Evolutionary conservation across 2,329 filamentous ascomycete genomes (phyloP), one percentile per base, ranked within the genome.

Genomic region (Fusarium abutilonis): DNA sequence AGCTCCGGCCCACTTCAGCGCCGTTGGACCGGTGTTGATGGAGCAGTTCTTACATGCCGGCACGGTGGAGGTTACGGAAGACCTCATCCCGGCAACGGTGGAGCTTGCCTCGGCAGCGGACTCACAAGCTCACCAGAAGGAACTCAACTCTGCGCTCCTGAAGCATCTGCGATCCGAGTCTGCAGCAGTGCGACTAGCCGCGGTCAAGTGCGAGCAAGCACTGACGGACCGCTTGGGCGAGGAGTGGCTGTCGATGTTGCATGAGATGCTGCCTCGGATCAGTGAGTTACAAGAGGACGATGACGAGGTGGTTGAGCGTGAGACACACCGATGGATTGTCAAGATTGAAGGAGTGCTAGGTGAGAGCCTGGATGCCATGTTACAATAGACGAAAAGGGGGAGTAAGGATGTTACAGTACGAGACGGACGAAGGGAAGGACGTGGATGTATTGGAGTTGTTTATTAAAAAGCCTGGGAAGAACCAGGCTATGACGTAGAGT

Each of bases 221-320:
- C 80, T 98, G 62, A 96, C 93, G 11, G 87, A 90, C 67, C 82
- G 86, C 43, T 78, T 98, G 23, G 93, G 93, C 56, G 93, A 98
- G 75, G 95, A 99, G 73, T 99, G 95, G 95, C 78, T 99, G 57
- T 86, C 88, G 2, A 85, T 96, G 80, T 76, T 98, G 73, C 92
- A 94, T 0, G 95, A 99, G 83, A 98, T 97, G 90, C 79, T 99
- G 74, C 94, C 96, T 17, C 92, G 94, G 64, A 97, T 99, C 69
- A 96, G 92, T 71, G 95, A 99, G 79, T 76, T 97, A 71, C 90
- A 97, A 78, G 95, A 99, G 73, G 95, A 99, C 74, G 95, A 98
- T 67, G 93, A 98, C 72, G 95, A 98, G 78, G 83, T 84, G 26
- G 94, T 99, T 21, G 95, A 99, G 80, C 82, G 87, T 72, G 93